Evolutionary conservation across 2,329 filamentous ascomycete genomes (phyloP), one percentile per base, ranked within the genome.

Genomic region (Colletotrichum tamarilloi): DNA sequence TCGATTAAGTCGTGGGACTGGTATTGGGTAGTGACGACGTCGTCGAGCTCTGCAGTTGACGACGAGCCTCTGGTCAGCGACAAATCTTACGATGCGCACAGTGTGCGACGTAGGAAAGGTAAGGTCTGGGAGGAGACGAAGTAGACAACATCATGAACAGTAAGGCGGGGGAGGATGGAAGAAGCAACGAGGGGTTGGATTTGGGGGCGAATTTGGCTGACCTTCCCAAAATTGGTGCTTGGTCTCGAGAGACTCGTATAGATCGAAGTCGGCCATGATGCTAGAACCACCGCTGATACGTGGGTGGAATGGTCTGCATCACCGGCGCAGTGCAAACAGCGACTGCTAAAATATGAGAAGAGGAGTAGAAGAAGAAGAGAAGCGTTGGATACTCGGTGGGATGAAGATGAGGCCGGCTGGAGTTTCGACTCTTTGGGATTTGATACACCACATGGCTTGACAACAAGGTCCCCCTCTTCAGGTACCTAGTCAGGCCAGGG

Each of bases 161-260:
- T 56, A 60, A 32, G 49, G 22, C 49, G 62, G 52, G 42, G 66
- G 58, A 74, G 67, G 76, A 75, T 7, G 74, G 42, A 16, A 35
- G 42, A 28, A 53, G 49, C 26, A 24, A n/a, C 26, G 9, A n/a
- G 38, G 38, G 19, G 38, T 49, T 49, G 42, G n/a, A 22, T 49
- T 24, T 8, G 26, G 38, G 38, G 53, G 52, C 19, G 49, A 57
- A 62, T 12, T 24, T 78, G 66, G 80, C 83, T 77, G 77, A 97
- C 95, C 94, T 84, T 92, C 88, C 96, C 95, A 98, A 85, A 98
- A 95, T 84, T 95, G 92, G 82, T 95, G 90, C 85, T 95, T 94
- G 83, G 91, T 92, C 84, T 95, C 93, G 83, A 94, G 88, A 80
- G 87, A 88, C 83, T 90, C 89, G 78, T 88, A 89, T 80, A 89